Evolutionary conservation across 176 grass and related monocot genomes (phyloP), one percentile per base, ranked within the genome.

Genomic region (barley (Hordeum vulgare)): DNA sequence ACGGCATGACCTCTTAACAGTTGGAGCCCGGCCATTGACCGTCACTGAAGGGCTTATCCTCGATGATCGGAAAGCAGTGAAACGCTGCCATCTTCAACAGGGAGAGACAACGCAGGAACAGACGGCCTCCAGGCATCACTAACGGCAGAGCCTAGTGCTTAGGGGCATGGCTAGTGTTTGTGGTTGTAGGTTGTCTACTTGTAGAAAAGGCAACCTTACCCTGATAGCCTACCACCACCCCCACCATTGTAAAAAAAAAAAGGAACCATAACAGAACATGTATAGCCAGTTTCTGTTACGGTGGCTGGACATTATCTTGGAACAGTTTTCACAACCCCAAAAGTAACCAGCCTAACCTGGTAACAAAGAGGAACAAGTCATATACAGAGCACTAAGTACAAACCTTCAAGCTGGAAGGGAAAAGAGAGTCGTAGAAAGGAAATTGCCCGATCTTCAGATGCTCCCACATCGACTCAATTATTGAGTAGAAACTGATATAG

Each of bases 401-500:
- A 80, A 90, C 96, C 90, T 98, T 98, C 80, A 98, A 86, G 76
- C 89, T 93, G 37, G 90, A 89, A 86, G 95, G 62, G 49, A 98
- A 98, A 88, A 95, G 86, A 61, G 93, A 90, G 81, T 98, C 93
- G 8, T 78, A 86, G 33, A 98, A 89, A 91, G 90, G 64, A 79
- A 91, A 80, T 63, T 68, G 66, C 14, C 86, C 57, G 36, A 63
- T 91, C 79, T 93, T 91, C 83, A 91, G 78, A 73, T 95, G 93
- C 72, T 86, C 84, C 87, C 90, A 91, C 90, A 95, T 95, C 82
- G 91, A 87, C 42, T 93, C 96, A 69, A 98, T 78, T 79, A 84
- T 87, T 29, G 96, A 91, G 63, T 95, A 98, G 71, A 98, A 83
- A 49, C 81, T 91, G 61, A 95, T 84, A 88, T 98, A 98, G 26